Conservation (phyloP, 352 stramenopile species). For the Elongisporangium senticosum region DNA sequence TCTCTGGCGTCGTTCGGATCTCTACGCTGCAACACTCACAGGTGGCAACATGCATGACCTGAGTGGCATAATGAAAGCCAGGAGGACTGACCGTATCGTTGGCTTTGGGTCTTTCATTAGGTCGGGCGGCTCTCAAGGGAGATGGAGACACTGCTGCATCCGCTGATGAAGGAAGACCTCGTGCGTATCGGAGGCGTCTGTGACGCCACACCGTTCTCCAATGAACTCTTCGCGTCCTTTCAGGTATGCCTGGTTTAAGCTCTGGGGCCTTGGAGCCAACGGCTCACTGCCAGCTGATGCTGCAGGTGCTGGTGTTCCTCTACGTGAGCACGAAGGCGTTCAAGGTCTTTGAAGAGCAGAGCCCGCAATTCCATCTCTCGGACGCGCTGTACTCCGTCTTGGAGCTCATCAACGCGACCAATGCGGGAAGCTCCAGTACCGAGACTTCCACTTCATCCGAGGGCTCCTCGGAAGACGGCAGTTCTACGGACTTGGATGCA, state of each 20-base stretch:
- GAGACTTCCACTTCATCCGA: constrained; percentile 1
- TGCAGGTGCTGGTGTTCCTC: constrained; percentile 44
- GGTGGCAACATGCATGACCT: constrained; percentile 18
- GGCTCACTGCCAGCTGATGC: background rate
- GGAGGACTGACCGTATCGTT: too few species aligned
- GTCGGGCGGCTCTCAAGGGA: constrained; percentile 8
- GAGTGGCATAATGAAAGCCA: constrained; percentile 54
- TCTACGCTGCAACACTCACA: constrained; percentile 32
- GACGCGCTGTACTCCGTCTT: constrained; percentile 54
- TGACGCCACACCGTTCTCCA: constrained; percentile 28
- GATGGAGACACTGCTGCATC: constrained; percentile 52
- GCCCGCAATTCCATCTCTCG: constrained; percentile 58
- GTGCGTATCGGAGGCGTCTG: constrained; percentile 45
- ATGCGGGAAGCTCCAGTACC: background rate
- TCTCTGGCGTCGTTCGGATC: constrained; percentile 51
- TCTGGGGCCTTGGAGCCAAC: background rate
- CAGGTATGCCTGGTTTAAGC: constrained; percentile 15
- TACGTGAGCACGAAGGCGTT: constrained; percentile 59
- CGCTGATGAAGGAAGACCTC: constrained; percentile 56
- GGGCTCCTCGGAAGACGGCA: constrained; percentile 11
- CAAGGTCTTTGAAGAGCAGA: constrained; percentile 50
- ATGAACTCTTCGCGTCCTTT: constrained; percentile 68
- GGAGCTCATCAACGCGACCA: constrained; percentile 28
- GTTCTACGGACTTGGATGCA: constrained; percentile 44
- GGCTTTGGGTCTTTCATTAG: too few species aligned